phyloP scores from a whole-genome alignment of 1,284 basidiomycete genomes.

The Pseudozyma pruni region DNA sequence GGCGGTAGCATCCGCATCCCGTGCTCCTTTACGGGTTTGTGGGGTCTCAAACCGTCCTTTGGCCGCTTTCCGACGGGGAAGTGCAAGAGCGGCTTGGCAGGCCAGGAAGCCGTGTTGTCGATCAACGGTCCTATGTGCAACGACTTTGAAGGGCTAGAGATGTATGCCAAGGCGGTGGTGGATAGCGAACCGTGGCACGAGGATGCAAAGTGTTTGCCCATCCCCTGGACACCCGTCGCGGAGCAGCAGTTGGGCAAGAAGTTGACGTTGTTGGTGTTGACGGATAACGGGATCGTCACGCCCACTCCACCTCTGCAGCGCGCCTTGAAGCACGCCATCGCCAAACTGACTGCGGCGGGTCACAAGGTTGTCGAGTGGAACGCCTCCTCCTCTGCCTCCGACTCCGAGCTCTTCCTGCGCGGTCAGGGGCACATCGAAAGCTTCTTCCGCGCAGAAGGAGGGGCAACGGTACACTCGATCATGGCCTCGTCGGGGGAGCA shows the following conservation, averaged over 20 bases:
- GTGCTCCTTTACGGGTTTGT: conserved; percentile 37
- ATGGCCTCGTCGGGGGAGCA: conserved; percentile 48
- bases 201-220: conserved; percentile 52
- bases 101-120: conserved; percentile 45
- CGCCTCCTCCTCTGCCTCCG: conserved; percentile 12
- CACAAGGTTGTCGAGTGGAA: conserved; percentile 74
- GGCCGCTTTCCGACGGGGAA: conserved; percentile 45
- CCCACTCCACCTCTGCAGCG: conserved; percentile 79
- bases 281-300: conserved; percentile 74
- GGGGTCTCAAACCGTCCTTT: conserved; percentile 48
- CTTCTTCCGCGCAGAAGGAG: conserved; percentile 54
- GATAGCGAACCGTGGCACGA: conserved; percentile 43
- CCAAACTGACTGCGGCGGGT: conserved; percentile 75
- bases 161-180: conserved; percentile 47
- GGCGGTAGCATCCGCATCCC: conserved; percentile 55
- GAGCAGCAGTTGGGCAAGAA: conserved; percentile 4
- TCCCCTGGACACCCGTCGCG: conserved; percentile 46
- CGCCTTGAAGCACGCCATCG: conserved; percentile 74
- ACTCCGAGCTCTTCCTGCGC: conserved; percentile 28
- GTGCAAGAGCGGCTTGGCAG: conserved; percentile 41
- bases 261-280: conserved; percentile 75
- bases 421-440: conserved; percentile 16
- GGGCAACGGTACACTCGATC: conserved; percentile 36
- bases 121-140: conserved; percentile 54
- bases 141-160: conserved; percentile 32